Evolutionary conservation across 352 stramenopile genomes (phyloP), one percentile per base, ranked within the genome.

Genomic region (Bremia lactucae): DNA sequence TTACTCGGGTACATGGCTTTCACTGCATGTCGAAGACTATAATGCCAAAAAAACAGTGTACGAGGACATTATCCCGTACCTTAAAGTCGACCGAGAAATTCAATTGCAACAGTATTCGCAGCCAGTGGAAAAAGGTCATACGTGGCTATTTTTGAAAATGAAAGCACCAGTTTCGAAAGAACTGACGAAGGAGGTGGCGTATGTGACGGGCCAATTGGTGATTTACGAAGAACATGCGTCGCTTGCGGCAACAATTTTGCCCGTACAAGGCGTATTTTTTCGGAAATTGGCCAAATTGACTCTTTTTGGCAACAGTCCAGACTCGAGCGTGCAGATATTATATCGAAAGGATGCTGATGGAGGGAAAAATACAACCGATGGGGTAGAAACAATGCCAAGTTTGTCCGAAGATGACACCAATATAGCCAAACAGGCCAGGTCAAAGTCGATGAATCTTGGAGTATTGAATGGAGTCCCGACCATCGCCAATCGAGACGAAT

Each of bases 141-240:
- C 75, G 49, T 90, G 78, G 78, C 51, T 90, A 2, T 71, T 90
- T 18, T 52, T 90, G 4, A 87, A 84, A 56, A 87, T 85, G 70
- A 87, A 87, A 52, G 50, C 62, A 15, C 69, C 78, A 2, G 70
- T 72, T 1, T 67, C 66, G 3, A 84, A 86, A 20, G 78, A 87
- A 18, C 39, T 90, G 20, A 68, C 45, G 11, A 61, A 64, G 8
- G 78, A 90, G 28, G 70, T 87, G 29, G 64, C 74, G 10, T 90
- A 90, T 46, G 72, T 87, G 1, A 85, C 73, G 14, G 78, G 78
- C 0, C 78, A 90, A 49, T 58, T 87, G 40, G 76, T 90, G 14
- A 84, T 90, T 29, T 87, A 90, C 52, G 78, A 90, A 34, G 68
- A 90, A 36, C 67, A 86, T 50, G 68, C 76, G 14, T 86, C 74